phyloP scores from a whole-genome alignment of 2,329 filamentous ascomycete species.

The Cercospora sp. region DNA sequence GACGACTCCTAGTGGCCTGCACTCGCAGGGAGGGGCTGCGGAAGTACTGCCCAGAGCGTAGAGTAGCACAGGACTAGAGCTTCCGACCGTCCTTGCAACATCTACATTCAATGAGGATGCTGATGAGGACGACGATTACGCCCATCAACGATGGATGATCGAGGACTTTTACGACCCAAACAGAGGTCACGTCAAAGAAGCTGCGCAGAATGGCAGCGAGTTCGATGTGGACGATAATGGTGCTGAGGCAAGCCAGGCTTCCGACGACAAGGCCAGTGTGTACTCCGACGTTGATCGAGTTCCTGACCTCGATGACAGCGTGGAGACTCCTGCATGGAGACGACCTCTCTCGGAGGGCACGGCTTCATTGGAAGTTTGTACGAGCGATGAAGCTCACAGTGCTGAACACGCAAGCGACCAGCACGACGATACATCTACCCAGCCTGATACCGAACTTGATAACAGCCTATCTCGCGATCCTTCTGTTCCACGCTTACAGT shows the following conservation, averaged over 20 bases:
- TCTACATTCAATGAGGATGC: not conserved
- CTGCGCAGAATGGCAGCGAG: conserved; percentile 6
- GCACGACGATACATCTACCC: not conserved
- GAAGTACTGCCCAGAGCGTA: conserved; percentile 1
- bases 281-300: not conserved
- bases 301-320: conserved; percentile 3
- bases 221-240: not conserved
- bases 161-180: conserved; percentile 10
- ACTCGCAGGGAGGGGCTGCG: not conserved
- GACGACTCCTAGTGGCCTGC: not conserved
- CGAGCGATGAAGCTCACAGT: conserved; percentile 2
- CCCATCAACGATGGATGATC: conserved; percentile 13
- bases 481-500: not conserved
- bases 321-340: not conserved
- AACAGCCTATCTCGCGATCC: not conserved
- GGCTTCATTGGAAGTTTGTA: not conserved
- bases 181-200: not conserved
- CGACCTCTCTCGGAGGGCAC: not conserved
- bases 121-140: conserved; percentile 8
- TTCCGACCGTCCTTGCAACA: conserved; percentile 3
- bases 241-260: not conserved
- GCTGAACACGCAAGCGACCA: not conserved
- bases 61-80: conserved; percentile 17
- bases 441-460: not conserved
- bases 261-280: conserved; percentile 3